Percentiles rank a stretch among this genome's conserved stretches.
Evolutionary conservation across 345 rosid species (phyloP).

Genomic region (Bretschneidera sinensis): DNA sequence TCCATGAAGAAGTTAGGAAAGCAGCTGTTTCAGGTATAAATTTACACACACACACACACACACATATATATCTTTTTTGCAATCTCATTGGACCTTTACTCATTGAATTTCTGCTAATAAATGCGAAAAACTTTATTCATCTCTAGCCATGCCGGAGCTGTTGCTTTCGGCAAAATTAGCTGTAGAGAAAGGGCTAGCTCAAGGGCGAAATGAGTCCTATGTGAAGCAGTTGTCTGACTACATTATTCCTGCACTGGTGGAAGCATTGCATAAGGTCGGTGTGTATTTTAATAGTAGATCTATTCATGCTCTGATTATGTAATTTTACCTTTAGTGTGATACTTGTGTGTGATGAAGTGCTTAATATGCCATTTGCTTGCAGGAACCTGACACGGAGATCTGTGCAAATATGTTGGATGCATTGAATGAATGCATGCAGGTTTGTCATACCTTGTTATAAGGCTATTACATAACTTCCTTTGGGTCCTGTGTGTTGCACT

Average conservation of each 20-base stretch:
- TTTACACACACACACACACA: no score
- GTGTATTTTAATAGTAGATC: background rate
- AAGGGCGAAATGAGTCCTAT: slow-evolving; percentile 84
- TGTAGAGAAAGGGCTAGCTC: slow-evolving; percentile 80
- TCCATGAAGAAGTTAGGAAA: slow-evolving; percentile 99
- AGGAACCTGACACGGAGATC: slow-evolving; percentile 99
- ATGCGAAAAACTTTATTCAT: background rate
- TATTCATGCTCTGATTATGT: background rate
- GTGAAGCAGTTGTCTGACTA: slow-evolving; percentile 92
- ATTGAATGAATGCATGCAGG: slow-evolving; percentile 96
- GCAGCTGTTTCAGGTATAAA: slow-evolving; percentile 99
- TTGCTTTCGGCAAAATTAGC: slow-evolving; percentile 94
- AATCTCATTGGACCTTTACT: background rate
- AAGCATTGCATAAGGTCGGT: slow-evolving; percentile 89
- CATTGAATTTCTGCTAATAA: background rate
- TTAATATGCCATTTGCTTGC: slow-evolving; percentile 27
- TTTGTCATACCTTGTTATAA: slow-evolving; percentile 19
- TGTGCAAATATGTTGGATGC: slow-evolving; percentile 96
- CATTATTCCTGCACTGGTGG: slow-evolving; percentile 86
- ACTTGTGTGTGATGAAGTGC: slow-evolving; percentile 4
- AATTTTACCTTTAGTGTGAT: background rate
- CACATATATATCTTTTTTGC: slow-evolving; percentile 3
- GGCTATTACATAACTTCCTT: background rate
- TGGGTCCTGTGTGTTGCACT: background rate
- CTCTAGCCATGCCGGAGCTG: slow-evolving; percentile 95